Percentiles rank a stretch among this genome's conserved stretches.
These are phyloP conservation scores for Boletus fagicola DNA, from an alignment of 768 basidiomycete species.

Conservation along the genomic window DNA sequence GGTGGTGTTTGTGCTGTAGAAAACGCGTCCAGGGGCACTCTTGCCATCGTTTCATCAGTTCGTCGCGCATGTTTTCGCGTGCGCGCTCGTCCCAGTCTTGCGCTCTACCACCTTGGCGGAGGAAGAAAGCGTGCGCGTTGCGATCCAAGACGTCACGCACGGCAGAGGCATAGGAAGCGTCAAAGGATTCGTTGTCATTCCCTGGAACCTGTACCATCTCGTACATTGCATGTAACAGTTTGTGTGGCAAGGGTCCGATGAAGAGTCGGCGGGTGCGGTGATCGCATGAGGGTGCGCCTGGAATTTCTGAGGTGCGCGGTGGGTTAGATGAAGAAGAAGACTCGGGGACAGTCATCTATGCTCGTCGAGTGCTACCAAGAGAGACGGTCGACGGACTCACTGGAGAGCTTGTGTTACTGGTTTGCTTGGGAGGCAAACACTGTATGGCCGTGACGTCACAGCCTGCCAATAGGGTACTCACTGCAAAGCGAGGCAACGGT, in stretches of 20 bases:
- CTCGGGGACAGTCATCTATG: slow-evolving; percentile 14
- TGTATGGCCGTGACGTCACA: slow-evolving; percentile 28
- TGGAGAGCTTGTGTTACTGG: neutral
- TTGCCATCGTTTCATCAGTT: slow-evolving; percentile 60
- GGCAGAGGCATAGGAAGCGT: slow-evolving; percentile 36
- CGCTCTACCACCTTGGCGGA: slow-evolving; percentile 58
- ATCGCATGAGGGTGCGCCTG: neutral
- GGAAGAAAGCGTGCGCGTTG: slow-evolving; percentile 63
- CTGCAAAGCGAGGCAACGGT: neutral
- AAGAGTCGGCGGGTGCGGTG: slow-evolving; percentile 55
- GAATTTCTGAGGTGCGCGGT: neutral
- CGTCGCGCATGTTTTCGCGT: slow-evolving; percentile 49
- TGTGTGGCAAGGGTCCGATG: slow-evolving; percentile 75
- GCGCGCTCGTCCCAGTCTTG: slow-evolving; percentile 66
- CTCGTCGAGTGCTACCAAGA: neutral
- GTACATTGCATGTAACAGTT: slow-evolving; percentile 44
- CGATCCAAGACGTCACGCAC: slow-evolving; percentile 44
- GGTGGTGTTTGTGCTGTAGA: slow-evolving; percentile 32
- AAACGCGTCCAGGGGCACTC: slow-evolving; percentile 63
- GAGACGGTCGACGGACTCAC: neutral
- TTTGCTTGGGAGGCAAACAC: slow-evolving; percentile 4
- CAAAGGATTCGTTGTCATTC: slow-evolving; percentile 34
- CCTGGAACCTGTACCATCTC: slow-evolving; percentile 16
- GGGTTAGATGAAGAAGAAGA: slow-evolving; percentile 1
- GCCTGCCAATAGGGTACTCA: too few relatives aligned